Evolutionary conservation across 2,329 filamentous ascomycete genomes (phyloP).

Genomic region (Truncatella angustata): DNA sequence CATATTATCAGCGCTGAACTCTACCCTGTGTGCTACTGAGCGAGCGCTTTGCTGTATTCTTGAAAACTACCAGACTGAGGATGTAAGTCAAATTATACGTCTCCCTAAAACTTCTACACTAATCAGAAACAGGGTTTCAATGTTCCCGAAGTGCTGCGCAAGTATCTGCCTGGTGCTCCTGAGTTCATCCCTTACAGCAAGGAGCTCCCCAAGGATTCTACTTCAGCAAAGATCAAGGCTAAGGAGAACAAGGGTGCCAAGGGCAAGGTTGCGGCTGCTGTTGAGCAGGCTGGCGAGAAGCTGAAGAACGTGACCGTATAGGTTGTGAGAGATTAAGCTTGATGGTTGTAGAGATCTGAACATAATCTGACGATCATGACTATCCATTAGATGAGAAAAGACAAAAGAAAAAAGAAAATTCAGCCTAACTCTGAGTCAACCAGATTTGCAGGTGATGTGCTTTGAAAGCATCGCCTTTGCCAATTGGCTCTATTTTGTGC

Average conservation of each 20-base stretch:
- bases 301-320: conserved; percentile 25
- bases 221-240: conserved; percentile 53
- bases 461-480: too few relatives aligned
- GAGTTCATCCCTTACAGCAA: not conserved
- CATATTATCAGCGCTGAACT: conserved; percentile 89
- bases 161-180: conserved; percentile 60
- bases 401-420: not conserved
- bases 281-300: conserved; percentile 24
- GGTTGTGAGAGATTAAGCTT: not conserved
- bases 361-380: too few relatives aligned
- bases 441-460: too few relatives aligned
- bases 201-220: conserved; percentile 67
- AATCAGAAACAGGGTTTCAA: conserved; percentile 58
- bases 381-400: not conserved
- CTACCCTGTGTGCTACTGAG: conserved; percentile 86
- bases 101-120: not conserved
- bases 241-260: conserved; percentile 25
- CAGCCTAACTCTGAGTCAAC: too few relatives aligned
- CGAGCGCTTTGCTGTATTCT: conserved; percentile 90
- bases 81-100: conserved; percentile 47
- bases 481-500: too few relatives aligned
- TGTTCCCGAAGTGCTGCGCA: conserved; percentile 79
- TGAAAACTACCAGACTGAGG: conserved; percentile 94
- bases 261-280: conserved; percentile 22
- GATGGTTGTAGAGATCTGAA: too few relatives aligned